Conservation (phyloP, 2,329 filamentous ascomycete species). For the Cladobotryum mycophilum region DNA sequence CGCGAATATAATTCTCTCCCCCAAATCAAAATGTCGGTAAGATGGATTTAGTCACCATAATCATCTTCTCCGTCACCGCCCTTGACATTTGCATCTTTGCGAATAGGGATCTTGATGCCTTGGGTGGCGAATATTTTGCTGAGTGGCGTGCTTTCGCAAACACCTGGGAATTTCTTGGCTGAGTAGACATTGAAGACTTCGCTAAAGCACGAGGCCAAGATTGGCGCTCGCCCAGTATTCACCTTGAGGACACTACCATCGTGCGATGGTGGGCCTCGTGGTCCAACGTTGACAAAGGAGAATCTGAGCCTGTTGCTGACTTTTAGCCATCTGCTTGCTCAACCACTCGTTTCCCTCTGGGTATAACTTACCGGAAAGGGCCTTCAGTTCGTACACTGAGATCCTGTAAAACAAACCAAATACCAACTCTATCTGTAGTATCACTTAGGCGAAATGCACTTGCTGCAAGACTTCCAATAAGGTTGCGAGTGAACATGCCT, state of each 20-base stretch:
- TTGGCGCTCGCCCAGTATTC: constrained; percentile 70
- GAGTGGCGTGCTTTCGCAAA: constrained; percentile 85
- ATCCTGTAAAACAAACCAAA: constrained; percentile 97
- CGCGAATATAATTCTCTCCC: no score
- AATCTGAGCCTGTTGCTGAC: constrained; percentile 47
- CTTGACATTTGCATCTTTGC: constrained; percentile 67
- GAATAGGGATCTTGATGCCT: constrained; percentile 93
- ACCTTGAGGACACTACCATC: constrained; percentile 41
- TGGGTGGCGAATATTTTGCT: constrained; percentile 92
- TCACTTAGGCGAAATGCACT: constrained; percentile 83
- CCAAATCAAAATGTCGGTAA: no score
- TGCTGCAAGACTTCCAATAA: constrained; percentile 86
- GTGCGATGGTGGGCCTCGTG: constrained; percentile 31
- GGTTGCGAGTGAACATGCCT: constrained; percentile 89
- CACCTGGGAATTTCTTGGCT: constrained; percentile 96
- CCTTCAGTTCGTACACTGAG: constrained; percentile 91
- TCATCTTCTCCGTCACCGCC: constrained; percentile 50
- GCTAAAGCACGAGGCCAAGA: constrained; percentile 80
- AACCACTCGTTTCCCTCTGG: neutral
- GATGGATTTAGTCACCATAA: constrained; percentile 23
- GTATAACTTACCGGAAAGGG: constrained; percentile 62
- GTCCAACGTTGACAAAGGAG: constrained; percentile 79
- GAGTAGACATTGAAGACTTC: constrained; percentile 90
- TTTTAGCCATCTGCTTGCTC: constrained; percentile 13
- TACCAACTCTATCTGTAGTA: constrained; percentile 70